Evolutionary conservation across 768 basidiomycete genomes (phyloP).

Genomic region (Daedalea quercina): DNA sequence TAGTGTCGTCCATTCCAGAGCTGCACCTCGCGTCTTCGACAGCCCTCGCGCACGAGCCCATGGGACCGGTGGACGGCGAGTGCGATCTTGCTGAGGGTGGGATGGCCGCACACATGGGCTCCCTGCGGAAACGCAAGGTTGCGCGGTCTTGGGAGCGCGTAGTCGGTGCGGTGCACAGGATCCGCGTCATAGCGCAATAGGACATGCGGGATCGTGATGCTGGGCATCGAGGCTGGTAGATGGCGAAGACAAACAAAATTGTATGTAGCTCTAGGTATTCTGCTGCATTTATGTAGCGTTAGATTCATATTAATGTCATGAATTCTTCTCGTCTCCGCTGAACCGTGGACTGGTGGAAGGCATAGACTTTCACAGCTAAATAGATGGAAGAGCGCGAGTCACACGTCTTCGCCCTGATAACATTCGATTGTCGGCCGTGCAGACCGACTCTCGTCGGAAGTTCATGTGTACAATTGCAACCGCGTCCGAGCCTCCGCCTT

Average conservation of each 20-base stretch:
- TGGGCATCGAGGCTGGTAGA: neutral
- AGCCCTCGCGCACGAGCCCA: neutral
- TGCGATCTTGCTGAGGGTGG: neutral
- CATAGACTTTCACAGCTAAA: too few relatives aligned
- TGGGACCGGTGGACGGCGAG: neutral
- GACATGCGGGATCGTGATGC: neutral
- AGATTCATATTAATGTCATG: too few relatives aligned
- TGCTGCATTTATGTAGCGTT: neutral
- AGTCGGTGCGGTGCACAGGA: constrained; percentile 9
- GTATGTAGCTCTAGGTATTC: neutral
- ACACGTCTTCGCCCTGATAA: too few relatives aligned
- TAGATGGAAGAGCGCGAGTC: too few relatives aligned
- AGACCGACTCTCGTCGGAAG: too few relatives aligned
- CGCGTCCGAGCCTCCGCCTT: too few relatives aligned
- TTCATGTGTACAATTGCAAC: too few relatives aligned
- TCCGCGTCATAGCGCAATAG: neutral
- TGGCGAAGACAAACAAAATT: neutral
- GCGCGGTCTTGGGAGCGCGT: constrained; percentile 6
- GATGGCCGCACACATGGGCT: constrained; percentile 1
- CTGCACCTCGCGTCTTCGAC: constrained; percentile 9
- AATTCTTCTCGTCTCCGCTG: too few relatives aligned
- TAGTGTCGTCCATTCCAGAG: constrained; percentile 5
- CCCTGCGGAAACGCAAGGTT: neutral
- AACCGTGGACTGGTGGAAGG: too few relatives aligned
- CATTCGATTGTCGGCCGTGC: too few relatives aligned